phyloP scores from a whole-genome alignment of 768 basidiomycete species.

The Suillus paluster region DNA sequence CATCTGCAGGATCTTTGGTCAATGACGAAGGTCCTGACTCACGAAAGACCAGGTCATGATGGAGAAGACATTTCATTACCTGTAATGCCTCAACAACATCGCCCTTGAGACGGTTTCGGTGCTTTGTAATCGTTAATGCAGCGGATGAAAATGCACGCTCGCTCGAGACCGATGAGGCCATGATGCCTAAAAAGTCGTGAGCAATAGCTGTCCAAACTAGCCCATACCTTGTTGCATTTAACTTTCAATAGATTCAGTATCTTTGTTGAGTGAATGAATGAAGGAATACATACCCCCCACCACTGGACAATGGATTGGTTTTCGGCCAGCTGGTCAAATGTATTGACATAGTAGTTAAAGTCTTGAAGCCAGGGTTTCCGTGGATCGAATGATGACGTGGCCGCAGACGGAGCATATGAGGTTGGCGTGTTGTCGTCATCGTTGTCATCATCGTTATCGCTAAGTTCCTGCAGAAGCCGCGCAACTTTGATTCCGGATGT shows the following conservation, averaged over 20 bases:
- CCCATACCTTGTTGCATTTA: slow-evolving; percentile 24
- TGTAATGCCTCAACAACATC: slow-evolving; percentile 42
- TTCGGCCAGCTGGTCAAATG: slow-evolving; percentile 11
- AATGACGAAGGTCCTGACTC: slow-evolving; percentile 2
- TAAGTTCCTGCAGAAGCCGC: background rate
- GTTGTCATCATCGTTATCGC: slow-evolving; percentile 14
- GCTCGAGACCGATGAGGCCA: slow-evolving; percentile 41
- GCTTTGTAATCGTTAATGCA: slow-evolving; percentile 42
- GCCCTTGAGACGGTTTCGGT: slow-evolving; percentile 35
- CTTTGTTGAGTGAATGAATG: background rate
- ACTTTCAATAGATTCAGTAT: slow-evolving; percentile 16
- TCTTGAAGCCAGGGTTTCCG: slow-evolving; percentile 22
- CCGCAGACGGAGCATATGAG: slow-evolving; percentile 6
- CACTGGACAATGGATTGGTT: slow-evolving; percentile 28
- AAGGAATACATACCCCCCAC: slow-evolving; percentile 36
- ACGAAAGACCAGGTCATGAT: slow-evolving; percentile 28
- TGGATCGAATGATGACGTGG: background rate
- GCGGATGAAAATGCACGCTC: slow-evolving; percentile 44
- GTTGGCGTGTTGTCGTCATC: slow-evolving; percentile 6
- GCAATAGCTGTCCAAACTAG: slow-evolving; percentile 41
- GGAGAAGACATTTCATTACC: slow-evolving; percentile 31
- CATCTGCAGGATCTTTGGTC: background rate
- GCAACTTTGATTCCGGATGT: background rate
- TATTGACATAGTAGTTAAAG: slow-evolving; percentile 27
- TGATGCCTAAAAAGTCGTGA: slow-evolving; percentile 40